These are phyloP conservation scores for Epichloe sp. DNA, from an alignment of 2,329 filamentous ascomycete genomes.

Conservation along the genomic window DNA sequence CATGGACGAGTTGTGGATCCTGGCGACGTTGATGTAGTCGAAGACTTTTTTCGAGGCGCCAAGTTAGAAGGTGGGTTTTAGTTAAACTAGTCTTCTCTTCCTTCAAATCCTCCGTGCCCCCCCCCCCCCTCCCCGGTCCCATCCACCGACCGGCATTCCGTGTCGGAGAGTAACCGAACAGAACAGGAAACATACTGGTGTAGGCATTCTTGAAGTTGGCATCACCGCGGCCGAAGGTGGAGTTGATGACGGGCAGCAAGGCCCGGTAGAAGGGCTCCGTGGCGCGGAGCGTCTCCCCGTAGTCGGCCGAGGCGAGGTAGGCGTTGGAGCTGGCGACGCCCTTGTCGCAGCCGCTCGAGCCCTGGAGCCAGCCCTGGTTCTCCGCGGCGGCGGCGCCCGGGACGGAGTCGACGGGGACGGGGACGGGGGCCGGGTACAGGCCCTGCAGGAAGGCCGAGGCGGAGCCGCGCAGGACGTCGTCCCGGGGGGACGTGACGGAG, in stretches of 20 bases:
- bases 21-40: conserved; percentile 46
- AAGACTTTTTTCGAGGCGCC: conserved; percentile 28
- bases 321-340: conserved; percentile 41
- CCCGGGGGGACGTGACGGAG: conserved; percentile 53
- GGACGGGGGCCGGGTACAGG: conserved; percentile 23
- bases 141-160: too few relatives aligned
- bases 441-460: conserved; percentile 72
- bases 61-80: too few relatives aligned
- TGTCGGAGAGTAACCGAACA: too few relatives aligned
- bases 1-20: conserved; percentile 49
- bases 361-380: conserved; percentile 45
- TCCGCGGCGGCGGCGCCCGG: conserved; percentile 41
- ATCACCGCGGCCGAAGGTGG: conserved; percentile 31
- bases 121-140: too few relatives aligned
- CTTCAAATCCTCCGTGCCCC: too few relatives aligned
- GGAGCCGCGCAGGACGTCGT: conserved; percentile 69
- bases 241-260: conserved; percentile 41
- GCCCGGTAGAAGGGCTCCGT: conserved; percentile 47
- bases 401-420: conserved; percentile 36
- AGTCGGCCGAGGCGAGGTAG: conserved; percentile 37
- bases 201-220: conserved; percentile 48
- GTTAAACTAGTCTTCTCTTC: too few relatives aligned
- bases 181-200: conserved; percentile 31
- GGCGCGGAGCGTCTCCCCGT: conserved; percentile 27
- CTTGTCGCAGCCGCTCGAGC: conserved; percentile 41